Percentiles rank a stretch among this genome's conserved stretches.
Conservation (phyloP, 441 rosid genomes). For the Francoa sonchifolia region DNA sequence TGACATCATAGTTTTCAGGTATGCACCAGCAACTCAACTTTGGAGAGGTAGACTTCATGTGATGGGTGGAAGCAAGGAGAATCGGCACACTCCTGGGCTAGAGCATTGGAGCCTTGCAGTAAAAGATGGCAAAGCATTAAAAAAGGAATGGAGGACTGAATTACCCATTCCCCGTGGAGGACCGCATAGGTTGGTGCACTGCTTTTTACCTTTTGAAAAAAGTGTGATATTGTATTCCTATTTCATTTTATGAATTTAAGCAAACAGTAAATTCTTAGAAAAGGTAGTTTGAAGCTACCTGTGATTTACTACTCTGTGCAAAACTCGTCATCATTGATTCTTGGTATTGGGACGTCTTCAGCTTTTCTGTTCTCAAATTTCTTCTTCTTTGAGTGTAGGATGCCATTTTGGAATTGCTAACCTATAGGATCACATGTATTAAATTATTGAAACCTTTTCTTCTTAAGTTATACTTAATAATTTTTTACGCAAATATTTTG, state of each 20-base stretch:
- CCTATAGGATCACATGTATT: too few species aligned
- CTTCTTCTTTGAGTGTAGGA: too few species aligned
- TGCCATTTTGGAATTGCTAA: too few species aligned
- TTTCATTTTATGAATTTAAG: neutral
- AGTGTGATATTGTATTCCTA: neutral
- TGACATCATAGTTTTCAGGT: constrained; percentile 29
- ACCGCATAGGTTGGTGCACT: constrained; percentile 65
- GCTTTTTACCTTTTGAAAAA: constrained; percentile 1
- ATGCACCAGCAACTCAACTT: constrained; percentile 89
- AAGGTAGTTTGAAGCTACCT: too few species aligned
- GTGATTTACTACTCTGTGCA: too few species aligned
- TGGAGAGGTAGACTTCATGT: constrained; percentile 98
- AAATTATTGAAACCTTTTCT: too few species aligned
- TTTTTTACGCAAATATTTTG: too few species aligned
- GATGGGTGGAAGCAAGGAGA: constrained; percentile 97
- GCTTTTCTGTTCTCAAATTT: too few species aligned
- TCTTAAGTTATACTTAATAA: too few species aligned
- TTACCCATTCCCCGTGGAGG: constrained; percentile 89
- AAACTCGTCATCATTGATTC: too few species aligned
- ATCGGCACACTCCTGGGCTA: constrained; percentile 67
- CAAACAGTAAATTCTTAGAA: too few species aligned
- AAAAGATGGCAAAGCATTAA: constrained; percentile 65
- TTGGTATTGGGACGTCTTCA: too few species aligned
- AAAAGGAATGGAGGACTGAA: constrained; percentile 77
- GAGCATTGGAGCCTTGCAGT: constrained; percentile 94